Percentiles rank a stretch among this genome's conserved stretches.
phyloP scores from a whole-genome alignment of 306 rosid species.

The Malus asiatica region DNA sequence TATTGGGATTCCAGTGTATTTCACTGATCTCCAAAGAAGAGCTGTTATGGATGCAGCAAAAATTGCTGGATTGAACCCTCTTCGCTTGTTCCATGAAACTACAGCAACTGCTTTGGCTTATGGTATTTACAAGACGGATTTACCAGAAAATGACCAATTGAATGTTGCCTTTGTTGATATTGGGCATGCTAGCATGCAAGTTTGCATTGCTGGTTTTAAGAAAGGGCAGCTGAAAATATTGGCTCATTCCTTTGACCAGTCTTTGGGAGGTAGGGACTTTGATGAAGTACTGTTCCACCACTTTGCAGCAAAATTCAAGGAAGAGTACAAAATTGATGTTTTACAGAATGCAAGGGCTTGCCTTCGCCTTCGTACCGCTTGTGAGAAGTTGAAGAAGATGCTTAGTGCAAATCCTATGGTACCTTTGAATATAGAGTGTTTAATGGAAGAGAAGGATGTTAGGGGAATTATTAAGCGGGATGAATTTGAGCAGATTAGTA shows the following conservation, averaged over 20 bases:
- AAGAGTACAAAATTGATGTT: constrained; percentile 80
- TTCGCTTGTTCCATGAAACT: too few species aligned
- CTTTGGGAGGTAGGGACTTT: constrained; percentile 92
- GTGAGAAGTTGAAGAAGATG: constrained; percentile 90
- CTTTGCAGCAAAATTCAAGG: constrained; percentile 73
- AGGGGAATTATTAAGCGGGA: constrained; percentile 83
- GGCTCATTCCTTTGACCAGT: constrained; percentile 77
- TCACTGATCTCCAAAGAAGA: too few species aligned
- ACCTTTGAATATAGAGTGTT: constrained; percentile 85
- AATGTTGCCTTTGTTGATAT: constrained; percentile 89
- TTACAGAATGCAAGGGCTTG: constrained; percentile 77
- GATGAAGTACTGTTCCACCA: constrained; percentile 77
- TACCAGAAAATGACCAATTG: constrained; percentile 72
- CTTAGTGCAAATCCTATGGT: constrained; percentile 94
- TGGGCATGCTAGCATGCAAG: constrained; percentile 97
- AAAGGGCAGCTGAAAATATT: constrained; percentile 84
- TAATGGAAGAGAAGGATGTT: constrained; percentile 96
- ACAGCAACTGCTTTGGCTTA: too few species aligned
- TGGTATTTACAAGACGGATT: constrained; percentile 91
- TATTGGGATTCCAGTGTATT: too few species aligned
- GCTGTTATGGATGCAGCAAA: too few species aligned
- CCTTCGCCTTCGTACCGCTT: constrained; percentile 71
- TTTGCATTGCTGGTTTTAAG: constrained; percentile 84
- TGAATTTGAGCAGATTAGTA: constrained; percentile 72
- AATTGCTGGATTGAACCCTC: too few species aligned